Evolutionary conservation across 345 rosid species (phyloP), one percentile per base, ranked within the genome.

Genomic region (Murraya koenigii): DNA sequence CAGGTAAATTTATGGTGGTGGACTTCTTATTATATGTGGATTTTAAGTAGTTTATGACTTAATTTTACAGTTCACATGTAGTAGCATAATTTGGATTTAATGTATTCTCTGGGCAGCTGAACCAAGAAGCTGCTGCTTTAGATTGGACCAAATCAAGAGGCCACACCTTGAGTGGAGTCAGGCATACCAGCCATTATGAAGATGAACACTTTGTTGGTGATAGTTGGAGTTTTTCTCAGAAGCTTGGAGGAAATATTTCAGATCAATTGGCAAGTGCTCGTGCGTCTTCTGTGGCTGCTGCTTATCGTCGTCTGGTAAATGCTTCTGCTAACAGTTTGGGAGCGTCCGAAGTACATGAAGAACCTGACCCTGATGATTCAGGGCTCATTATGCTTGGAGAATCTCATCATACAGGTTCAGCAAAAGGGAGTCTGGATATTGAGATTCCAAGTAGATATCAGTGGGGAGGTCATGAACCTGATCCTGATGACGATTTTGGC

Each of bases 111-210:
- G 69, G 71, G 61, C 93, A 96, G 99, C 86, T 94, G 80, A 94
- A 93, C 75, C 86, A 88, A 87, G 98, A 94, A 90, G 94, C 92
- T 78, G 85, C 75, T 67, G 85, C 87, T 82, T 88, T 96, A 80
- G 97, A 96, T 80, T 96, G 99, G 98, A 91, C 97, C 66, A 94
- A 88, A 88, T 89, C 98, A 69, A 89, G 79, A 64, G 91, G 94
- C 69, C 92, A 89, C 74, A 88, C 90, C 38, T 82, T 94, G 78
- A 87, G 80, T 71, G 90, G 88, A 77, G 73, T 83, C 44, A 79
- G 73, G 58, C 59, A 47, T 74, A 68, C 75, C 54, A 79, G 78
- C 55, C 76, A 81, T 65, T 54, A 81, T 75, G 90, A 87, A 22
- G 91, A 89, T 59, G 90, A 87, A 26, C 71, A 62, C 28, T 69